These are phyloP conservation scores for Zygoascus meyerae DNA, from an alignment of 1,139 yeast species.

Conservation along the genomic window DNA sequence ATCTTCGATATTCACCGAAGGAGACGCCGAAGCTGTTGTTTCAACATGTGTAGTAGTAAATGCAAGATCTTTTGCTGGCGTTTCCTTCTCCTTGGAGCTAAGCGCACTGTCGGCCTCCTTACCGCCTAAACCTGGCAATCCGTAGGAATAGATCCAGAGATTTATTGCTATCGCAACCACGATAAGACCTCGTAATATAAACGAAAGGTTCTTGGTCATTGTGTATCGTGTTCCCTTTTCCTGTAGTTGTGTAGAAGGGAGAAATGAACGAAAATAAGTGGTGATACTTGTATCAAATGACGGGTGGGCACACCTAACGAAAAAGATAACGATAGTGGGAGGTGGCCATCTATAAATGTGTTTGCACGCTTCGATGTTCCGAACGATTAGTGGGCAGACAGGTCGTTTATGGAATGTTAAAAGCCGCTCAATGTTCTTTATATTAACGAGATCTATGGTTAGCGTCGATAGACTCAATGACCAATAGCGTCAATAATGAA, in stretches of 20 bases:
- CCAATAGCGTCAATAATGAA: no score
- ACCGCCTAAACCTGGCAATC: background rate
- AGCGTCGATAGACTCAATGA: no score
- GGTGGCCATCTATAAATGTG: no score
- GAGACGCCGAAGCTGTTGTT: background rate
- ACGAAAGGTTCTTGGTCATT: conserved; percentile 11
- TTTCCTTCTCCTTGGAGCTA: conserved; percentile 4
- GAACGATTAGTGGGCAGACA: no score
- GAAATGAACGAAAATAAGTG: background rate
- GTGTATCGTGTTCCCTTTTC: no score
- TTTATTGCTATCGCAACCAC: conserved; percentile 11
- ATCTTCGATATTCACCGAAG: conserved; percentile 3
- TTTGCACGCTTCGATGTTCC: no score
- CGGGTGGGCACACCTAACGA: background rate
- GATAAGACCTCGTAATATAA: conserved; percentile 8
- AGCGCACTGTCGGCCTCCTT: background rate
- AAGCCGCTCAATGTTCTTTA: no score
- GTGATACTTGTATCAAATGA: background rate
- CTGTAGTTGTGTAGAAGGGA: background rate
- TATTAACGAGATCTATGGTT: no score
- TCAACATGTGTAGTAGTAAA: conserved; percentile 1
- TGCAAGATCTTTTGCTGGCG: conserved; percentile 3
- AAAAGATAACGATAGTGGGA: background rate
- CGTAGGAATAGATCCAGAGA: conserved; percentile 9
- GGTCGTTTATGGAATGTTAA: no score